These are phyloP conservation scores for Globisporangium yorkense DNA, from an alignment of 352 stramenopile genomes.

Conservation along the genomic window DNA sequence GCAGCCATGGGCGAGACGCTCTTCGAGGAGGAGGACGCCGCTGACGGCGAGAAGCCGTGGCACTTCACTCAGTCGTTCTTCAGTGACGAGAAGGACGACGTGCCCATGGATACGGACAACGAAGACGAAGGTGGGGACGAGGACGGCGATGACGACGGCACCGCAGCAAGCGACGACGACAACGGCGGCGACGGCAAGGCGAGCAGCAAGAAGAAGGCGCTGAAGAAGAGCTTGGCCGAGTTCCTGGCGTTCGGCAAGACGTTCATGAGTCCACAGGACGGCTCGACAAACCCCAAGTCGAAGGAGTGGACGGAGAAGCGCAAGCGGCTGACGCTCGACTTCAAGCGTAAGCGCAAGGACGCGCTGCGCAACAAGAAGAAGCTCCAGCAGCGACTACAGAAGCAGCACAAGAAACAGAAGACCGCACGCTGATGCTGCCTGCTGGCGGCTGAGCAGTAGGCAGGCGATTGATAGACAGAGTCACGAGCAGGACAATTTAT, in stretches of 20 bases:
- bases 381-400: conserved; percentile 34
- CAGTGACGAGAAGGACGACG: conserved; percentile 26
- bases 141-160: conserved; percentile 30
- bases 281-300: conserved; percentile 10
- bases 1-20: conserved; percentile 42
- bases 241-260: conserved; percentile 58
- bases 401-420: conserved; percentile 35
- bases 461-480: too few relatives aligned
- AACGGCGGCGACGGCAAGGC: conserved; percentile 21
- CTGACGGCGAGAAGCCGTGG: conserved; percentile 21
- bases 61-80: conserved; percentile 36
- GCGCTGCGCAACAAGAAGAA: conserved; percentile 74
- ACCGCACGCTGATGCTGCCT: conserved; percentile 1
- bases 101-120: conserved; percentile 18
- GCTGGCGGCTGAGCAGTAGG: neutral
- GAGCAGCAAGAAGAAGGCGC: conserved; percentile 12
- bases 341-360: conserved; percentile 75
- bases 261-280: conserved; percentile 28
- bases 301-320: conserved; percentile 49
- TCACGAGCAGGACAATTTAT: too few relatives aligned
- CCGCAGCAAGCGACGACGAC: conserved; percentile 20
- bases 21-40: conserved; percentile 28
- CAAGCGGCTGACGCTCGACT: conserved; percentile 76
- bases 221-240: conserved; percentile 46
- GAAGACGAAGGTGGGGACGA: conserved; percentile 14